Evolutionary conservation across 768 basidiomycete genomes (phyloP), one percentile per base, ranked within the genome.

Genomic region (Nevesoporus exiguus): DNA sequence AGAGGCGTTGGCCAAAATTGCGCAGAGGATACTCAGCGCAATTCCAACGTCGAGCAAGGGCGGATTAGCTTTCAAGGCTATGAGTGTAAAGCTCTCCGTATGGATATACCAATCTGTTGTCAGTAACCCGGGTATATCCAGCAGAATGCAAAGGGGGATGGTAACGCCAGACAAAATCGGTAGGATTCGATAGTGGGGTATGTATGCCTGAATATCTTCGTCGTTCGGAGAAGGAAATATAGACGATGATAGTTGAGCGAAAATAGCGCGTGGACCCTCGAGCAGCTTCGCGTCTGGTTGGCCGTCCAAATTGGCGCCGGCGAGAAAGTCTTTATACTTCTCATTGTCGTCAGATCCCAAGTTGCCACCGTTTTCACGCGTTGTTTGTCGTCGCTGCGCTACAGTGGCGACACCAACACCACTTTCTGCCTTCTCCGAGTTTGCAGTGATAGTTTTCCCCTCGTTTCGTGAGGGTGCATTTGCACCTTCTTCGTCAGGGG

Each of bases 111-210:
- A 89, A 49, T 79, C 77, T 54, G 83, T 84, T 1, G 88, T 92
- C 11, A 42, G 14, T 25, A 92, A 70, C 15, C 86, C 86, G 1
- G 91, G 91, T 27, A 93, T 88, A 61, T 88, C 86, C 29, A 93
- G 75, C n/a, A 93, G 76, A 46, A 92, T 87, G 17, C 85, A 80
- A 61, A 93, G 90, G 0, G 88, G 86, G 34, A 88, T 81, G 55
- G 84, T 66, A 37, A 86, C 74, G 19, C 85, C 86, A 14, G 88
- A 82, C 9, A 89, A 52, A 39, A 90, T 83, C 0, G 87, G 87
- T 5, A 82, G 70, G 48, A 73, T 73, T 17, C 89, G 83, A 64
- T 85, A 86, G 48, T 80, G 79, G 22, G 85, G 83, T 29, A 79
- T 63, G 52, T 75, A 78, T 29, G 63, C 52, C 31, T 67, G 69